phyloP scores from a whole-genome alignment of 2,329 filamentous ascomycete genomes.

The Ophiostoma himal-ulmi region DNA sequence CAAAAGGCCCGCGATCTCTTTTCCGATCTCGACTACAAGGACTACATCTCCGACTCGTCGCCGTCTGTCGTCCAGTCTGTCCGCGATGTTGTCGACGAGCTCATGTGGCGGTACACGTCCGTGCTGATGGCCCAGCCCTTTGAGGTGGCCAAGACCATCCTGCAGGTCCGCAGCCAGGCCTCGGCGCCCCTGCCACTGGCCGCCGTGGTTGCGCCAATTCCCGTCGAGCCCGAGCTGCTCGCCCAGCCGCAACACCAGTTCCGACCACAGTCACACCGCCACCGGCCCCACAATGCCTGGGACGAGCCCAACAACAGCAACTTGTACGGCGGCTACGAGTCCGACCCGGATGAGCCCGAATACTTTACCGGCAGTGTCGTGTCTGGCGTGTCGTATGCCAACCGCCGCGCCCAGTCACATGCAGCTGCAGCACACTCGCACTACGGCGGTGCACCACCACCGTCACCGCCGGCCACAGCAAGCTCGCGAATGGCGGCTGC shows the following conservation, averaged over 20 bases:
- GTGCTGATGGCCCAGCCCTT: conserved; percentile 91
- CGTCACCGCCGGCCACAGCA: neutral
- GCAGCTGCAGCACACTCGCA: neutral
- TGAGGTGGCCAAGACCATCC: conserved; percentile 88
- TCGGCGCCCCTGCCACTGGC: conserved; percentile 28
- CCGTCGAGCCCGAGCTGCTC: neutral
- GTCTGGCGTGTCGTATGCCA: conserved; percentile 9
- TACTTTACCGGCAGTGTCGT: conserved; percentile 68
- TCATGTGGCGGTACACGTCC: conserved; percentile 86
- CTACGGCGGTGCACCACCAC: conserved; percentile 1
- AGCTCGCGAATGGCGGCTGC: neutral
- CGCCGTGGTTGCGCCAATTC: neutral
- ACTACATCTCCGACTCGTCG: conserved; percentile 71
- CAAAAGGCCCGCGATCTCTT: conserved; percentile 76
- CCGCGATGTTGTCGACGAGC: conserved; percentile 73
- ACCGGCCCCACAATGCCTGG: conserved; percentile 7
- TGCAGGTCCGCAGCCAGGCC: conserved; percentile 66
- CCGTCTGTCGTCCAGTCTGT: conserved; percentile 69
- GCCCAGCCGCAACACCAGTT: neutral
- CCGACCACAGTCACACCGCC: conserved; percentile 7
- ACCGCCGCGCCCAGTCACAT: conserved; percentile 21
- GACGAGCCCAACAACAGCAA: conserved; percentile 4
- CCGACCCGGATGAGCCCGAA: conserved; percentile 69
- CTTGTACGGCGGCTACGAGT: conserved; percentile 55
- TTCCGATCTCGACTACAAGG: conserved; percentile 85